Evolutionary conservation across 768 basidiomycete species (phyloP).

Genomic region (Boletus fagicola): DNA sequence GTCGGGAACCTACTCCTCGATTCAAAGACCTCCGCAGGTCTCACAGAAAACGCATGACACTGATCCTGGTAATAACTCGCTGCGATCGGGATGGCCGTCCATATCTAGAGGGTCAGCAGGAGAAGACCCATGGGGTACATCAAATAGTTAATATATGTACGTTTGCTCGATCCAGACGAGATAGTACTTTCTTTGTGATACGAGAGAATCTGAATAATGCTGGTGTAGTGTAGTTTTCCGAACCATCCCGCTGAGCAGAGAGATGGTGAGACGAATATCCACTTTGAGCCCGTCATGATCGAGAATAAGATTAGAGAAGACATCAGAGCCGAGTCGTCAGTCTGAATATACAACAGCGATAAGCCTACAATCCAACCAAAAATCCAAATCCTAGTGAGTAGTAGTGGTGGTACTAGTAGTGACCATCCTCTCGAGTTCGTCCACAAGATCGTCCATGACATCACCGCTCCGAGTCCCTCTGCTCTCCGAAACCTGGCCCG

Average conservation of each 20-base stretch:
- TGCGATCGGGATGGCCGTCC: conserved; percentile 12
- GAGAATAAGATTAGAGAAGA: neutral
- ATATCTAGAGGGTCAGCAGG: conserved; percentile 12
- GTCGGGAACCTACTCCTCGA: conserved; percentile 16
- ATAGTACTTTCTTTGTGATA: neutral
- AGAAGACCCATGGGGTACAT: conserved; percentile 16
- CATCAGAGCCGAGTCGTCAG: neutral
- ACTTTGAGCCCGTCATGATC: too few relatives aligned
- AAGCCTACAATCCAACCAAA: neutral
- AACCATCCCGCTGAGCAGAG: neutral
- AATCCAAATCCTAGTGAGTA: neutral
- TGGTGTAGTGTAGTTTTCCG: neutral
- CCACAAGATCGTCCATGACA: conserved; percentile 82
- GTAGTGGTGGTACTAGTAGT: neutral
- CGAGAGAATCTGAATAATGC: neutral
- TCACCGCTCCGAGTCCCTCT: conserved; percentile 35
- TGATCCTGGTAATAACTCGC: conserved; percentile 5
- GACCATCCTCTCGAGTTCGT: conserved; percentile 72
- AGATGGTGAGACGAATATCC: neutral
- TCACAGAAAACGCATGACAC: conserved; percentile 9
- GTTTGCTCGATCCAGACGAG: neutral
- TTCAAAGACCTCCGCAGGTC: conserved; percentile 10
- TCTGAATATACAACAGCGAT: neutral
- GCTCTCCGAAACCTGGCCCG: neutral
- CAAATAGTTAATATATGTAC: conserved; percentile 10